phyloP scores from a whole-genome alignment of 2,329 filamentous ascomycete species.

The Pyricularia sp. region DNA sequence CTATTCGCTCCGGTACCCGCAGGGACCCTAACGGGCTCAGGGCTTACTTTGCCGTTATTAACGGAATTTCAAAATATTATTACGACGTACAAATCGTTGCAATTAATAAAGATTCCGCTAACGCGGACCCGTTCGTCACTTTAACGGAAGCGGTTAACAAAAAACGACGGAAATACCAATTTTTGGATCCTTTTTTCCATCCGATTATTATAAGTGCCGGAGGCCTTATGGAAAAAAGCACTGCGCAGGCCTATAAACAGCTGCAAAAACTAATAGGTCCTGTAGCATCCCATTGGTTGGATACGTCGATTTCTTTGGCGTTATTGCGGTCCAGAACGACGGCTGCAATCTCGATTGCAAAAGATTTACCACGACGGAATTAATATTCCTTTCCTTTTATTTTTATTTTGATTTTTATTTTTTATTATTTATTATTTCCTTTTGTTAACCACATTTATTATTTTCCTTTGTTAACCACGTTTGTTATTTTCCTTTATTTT shows the following conservation, averaged over 20 bases:
- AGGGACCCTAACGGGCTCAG: neutral
- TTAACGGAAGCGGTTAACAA: neutral
- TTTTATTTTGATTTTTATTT: neutral
- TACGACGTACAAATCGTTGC: neutral
- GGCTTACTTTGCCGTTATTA: neutral
- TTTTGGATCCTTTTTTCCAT: neutral
- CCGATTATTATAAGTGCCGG: neutral
- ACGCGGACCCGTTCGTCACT: no score
- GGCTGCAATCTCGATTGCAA: neutral
- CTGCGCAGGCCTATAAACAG: neutral
- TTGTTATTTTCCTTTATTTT: neutral
- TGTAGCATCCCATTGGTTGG: neutral
- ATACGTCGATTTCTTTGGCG: neutral
- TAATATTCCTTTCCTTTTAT: neutral
- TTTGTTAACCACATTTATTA: neutral
- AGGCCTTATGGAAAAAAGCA: neutral
- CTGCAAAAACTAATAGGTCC: neutral
- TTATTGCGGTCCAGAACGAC: neutral
- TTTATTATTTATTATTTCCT: neutral
- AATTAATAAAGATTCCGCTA: neutral
- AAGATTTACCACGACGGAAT: neutral
- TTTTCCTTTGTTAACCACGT: neutral
- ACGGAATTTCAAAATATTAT: neutral
- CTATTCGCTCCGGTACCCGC: neutral
- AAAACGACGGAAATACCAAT: neutral